Base-by-base conservation (phyloP, 768 basidiomycete species). In the Trametes cingulata region DNA sequence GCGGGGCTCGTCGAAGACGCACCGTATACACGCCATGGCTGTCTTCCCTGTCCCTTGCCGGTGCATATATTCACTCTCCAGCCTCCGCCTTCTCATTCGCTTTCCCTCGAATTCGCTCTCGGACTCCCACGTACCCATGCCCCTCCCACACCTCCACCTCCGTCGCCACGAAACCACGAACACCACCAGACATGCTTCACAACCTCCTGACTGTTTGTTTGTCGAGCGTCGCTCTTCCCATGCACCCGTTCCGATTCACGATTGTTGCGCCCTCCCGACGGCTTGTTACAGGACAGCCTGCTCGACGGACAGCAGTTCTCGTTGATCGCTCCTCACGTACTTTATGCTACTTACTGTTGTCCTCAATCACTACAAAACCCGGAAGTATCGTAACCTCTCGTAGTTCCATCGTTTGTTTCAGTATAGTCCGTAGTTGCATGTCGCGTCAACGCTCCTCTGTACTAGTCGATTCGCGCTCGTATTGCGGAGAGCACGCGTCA, bases 291-390 rank as follows among this genome's bases (percentile, higher is more conserved):
- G 42, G 53, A 45, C 53, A 54, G 53, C 52, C 52, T 35, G 52
- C 52, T 54, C 41, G 52, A 54, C 41, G 52, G 41, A 43, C 52
- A 43, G 52, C 53, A 36, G 29, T 53, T n/a, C 22, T 14, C 20
- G 6, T 19, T 24, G 53, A 24, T 51, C 49, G 19, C 36, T 35
- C 3, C 43, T 22, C 4, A 6, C 46, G n/a, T 50, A 50, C 1
- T 37, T 2, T 50, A 36, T 37, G 35, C 29, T 33, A 33, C 29
- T 4, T 10, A 33, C 6, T 33, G 29, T 33, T 33, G 29, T 10
- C 29, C 29, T 33, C 29, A 33, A 33, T 4, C 29, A 33, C 10
- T 10, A n/a, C n/a, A n/a, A 33, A 33, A 33, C 29, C 29, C 10
- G 29, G 29, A 33, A 4, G 29, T 33, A 33, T 33, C 29, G 29